Percentiles rank a stretch among this genome's conserved stretches.
phyloP scores from a whole-genome alignment of 352 stramenopile species.

The Pythium apleroticum region DNA sequence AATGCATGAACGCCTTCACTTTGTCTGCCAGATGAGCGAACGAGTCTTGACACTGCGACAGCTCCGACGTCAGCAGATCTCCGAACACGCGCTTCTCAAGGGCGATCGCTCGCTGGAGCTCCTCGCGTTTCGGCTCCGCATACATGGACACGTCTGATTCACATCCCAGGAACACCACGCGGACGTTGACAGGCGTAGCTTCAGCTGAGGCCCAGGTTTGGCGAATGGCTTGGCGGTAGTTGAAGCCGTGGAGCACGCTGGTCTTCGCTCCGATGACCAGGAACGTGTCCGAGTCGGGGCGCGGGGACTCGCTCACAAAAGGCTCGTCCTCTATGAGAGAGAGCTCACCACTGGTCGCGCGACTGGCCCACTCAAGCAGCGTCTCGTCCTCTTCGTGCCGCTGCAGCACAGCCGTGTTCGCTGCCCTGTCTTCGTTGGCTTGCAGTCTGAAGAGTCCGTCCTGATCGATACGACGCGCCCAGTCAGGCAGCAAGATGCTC shows the following conservation, averaged over 20 bases:
- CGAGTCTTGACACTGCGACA: constrained; percentile 41
- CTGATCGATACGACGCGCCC: constrained; percentile 26
- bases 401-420: too few species aligned
- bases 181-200: constrained; percentile 15
- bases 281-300: background rate
- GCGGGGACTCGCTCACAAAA: background rate
- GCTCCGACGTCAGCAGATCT: constrained; percentile 49
- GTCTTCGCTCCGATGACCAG: constrained; percentile 57
- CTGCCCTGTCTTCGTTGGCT: too few species aligned
- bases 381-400: too few species aligned
- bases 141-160: background rate
- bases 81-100: constrained; percentile 35
- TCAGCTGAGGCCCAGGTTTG: constrained; percentile 34
- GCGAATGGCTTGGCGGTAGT: constrained; percentile 17
- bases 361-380: too few species aligned
- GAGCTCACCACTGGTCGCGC: too few species aligned
- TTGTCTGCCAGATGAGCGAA: constrained; percentile 52
- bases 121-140: background rate
- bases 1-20: constrained; percentile 39
- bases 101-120: background rate
- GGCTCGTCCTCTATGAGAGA: too few species aligned
- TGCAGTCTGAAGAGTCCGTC: too few species aligned
- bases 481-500: constrained; percentile 12
- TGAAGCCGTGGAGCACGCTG: constrained; percentile 31
- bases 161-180: constrained; percentile 41